Conservation (phyloP, 768 basidiomycete species). For the Suillus brevipes region DNA sequence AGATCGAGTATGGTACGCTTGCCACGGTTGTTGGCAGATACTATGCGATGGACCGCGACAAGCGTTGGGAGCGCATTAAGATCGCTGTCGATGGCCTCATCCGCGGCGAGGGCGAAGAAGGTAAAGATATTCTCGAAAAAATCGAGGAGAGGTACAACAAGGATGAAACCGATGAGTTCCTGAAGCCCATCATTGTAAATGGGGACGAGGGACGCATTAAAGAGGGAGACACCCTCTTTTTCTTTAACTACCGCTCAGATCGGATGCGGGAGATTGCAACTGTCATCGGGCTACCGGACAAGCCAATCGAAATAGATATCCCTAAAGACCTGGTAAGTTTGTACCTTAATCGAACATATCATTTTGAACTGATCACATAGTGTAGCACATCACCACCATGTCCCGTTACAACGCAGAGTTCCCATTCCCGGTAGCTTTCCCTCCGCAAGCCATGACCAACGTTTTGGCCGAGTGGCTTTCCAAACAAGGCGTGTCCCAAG, state of each 20-base stretch:
- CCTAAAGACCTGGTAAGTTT: slow-evolving; percentile 75
- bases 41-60: slow-evolving; percentile 97
- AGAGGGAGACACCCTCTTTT: slow-evolving; percentile 87
- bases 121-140: slow-evolving; percentile 57
- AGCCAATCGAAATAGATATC: slow-evolving; percentile 79
- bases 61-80: slow-evolving; percentile 94
- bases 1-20: slow-evolving; percentile 77
- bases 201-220: slow-evolving; percentile 79
- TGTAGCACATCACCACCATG: slow-evolving; percentile 88
- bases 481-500: slow-evolving; percentile 78
- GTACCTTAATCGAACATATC: not conserved
- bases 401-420: slow-evolving; percentile 90
- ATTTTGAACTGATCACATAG: slow-evolving; percentile 1
- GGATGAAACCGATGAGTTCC: slow-evolving; percentile 91
- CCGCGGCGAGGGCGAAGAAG: slow-evolving; percentile 62
- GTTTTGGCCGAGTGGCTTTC: slow-evolving; percentile 92
- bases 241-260: slow-evolving; percentile 98
- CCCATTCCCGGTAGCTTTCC: slow-evolving; percentile 88
- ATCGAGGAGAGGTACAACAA: slow-evolving; percentile 77
- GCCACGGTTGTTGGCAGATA: slow-evolving; percentile 88
- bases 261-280: slow-evolving; percentile 90
- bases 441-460: slow-evolving; percentile 92
- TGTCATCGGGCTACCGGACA: slow-evolving; percentile 79
- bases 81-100: slow-evolving; percentile 85
- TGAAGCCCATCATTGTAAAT: slow-evolving; percentile 91